Conservation (phyloP, 441 rosid species). For the Viola pubescens region DNA sequence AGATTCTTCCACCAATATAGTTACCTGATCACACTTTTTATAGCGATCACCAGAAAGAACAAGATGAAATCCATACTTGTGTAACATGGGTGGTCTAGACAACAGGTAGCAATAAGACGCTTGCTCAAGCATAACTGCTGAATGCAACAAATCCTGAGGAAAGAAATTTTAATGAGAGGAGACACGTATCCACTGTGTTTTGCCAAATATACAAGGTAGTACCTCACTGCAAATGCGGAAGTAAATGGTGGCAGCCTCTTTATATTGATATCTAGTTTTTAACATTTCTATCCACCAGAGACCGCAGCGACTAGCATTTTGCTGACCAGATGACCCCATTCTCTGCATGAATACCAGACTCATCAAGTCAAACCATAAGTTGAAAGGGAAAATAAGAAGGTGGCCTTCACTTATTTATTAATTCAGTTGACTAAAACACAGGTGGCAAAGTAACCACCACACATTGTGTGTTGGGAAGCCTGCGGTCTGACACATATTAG, state of each 20-base stretch:
- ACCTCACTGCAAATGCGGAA: slow-evolving; percentile 96
- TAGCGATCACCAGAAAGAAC: slow-evolving; percentile 97
- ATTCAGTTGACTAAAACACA: slow-evolving; percentile 2
- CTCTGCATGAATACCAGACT: slow-evolving; percentile 41
- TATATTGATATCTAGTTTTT: slow-evolving; percentile 73
- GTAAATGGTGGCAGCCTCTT: slow-evolving; percentile 94
- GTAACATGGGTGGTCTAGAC: slow-evolving; percentile 83
- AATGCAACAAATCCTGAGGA: slow-evolving; percentile 74
- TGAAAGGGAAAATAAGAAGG: background rate
- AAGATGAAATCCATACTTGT: slow-evolving; percentile 97
- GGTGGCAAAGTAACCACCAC: background rate
- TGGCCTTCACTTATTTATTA: background rate
- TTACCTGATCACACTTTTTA: slow-evolving; percentile 94
- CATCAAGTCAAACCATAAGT: background rate
- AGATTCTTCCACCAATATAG: slow-evolving; percentile 15
- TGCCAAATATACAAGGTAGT: slow-evolving; percentile 18
- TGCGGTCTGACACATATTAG: background rate
- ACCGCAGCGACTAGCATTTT: slow-evolving; percentile 88
- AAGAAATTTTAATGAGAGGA: slow-evolving; percentile 19
- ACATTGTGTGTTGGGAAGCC: background rate
- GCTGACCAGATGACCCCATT: slow-evolving; percentile 71
- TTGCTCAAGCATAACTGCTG: slow-evolving; percentile 99
- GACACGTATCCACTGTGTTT: slow-evolving; percentile 1
- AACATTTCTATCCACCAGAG: slow-evolving; percentile 99
- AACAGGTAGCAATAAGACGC: slow-evolving; percentile 95